Evolutionary conservation across 805 yeast species (phyloP).

Genomic region (Cyberlindnera euphorbiae): DNA sequence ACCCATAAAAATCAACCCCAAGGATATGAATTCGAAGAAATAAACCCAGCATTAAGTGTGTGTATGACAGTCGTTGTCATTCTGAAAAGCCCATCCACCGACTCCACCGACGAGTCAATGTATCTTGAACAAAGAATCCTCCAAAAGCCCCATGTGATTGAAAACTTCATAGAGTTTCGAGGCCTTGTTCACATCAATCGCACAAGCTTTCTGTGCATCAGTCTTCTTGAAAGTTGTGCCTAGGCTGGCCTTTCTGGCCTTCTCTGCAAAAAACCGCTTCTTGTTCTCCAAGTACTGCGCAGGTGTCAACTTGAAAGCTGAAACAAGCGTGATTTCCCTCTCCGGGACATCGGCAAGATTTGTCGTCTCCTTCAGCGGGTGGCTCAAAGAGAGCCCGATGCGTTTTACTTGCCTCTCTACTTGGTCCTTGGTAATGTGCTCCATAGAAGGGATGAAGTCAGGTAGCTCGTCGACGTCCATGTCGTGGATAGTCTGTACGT

Average conservation of each 20-base stretch:
- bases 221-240: constrained; percentile 89
- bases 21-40: too few species aligned
- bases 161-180: constrained; percentile 85
- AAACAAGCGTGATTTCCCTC: constrained; percentile 14
- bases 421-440: constrained; percentile 5
- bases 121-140: constrained; percentile 53
- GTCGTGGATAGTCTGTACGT: constrained; percentile 22
- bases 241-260: constrained; percentile 66
- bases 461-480: constrained; percentile 13
- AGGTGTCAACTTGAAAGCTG: constrained; percentile 21
- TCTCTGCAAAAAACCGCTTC: constrained; percentile 83
- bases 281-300: constrained; percentile 48
- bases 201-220: constrained; percentile 96
- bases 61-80: too few species aligned
- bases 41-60: too few species aligned
- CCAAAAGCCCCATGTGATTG: constrained; percentile 88
- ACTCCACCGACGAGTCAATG: background rate
- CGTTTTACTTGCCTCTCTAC: constrained; percentile 12
- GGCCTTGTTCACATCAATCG: constrained; percentile 95
- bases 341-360: constrained; percentile 6
- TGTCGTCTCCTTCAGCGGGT: constrained; percentile 10
- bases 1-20: background rate
- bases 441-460: constrained; percentile 17
- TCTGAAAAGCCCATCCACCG: background rate
- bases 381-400: constrained; percentile 9